Base-by-base conservation (phyloP, 176 grass and related monocot genomes). In the Paspalum notatum region DNA sequence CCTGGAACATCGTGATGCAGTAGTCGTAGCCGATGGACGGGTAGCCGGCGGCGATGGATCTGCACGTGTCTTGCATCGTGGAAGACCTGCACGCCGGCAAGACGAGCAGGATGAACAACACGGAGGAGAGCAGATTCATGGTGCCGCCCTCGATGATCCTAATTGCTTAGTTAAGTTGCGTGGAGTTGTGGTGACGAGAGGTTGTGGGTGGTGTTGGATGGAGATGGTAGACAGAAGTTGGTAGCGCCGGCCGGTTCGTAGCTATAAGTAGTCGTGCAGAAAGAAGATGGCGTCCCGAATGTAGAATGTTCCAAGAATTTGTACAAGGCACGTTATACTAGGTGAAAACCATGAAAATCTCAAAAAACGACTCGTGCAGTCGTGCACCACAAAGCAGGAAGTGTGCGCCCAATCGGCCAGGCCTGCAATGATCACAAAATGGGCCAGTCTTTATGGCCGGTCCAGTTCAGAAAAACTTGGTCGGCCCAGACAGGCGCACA, bases 1-100 rank as follows among this genome's bases (percentile, higher is more conserved):
- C 24, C 39, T 69, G 72, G 84, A 97, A 88, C 8, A 77, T 72
- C 26, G 17, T 83, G 18, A 93, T 21, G 78, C 94, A 97, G 73
- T 89, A 87, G 48, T 85, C 83, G 76, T 91, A 77, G 75, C 62
- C 75, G 80, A 87, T 56, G 9, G 62, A 69, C 0, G 86, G 83
- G 73, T 83, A 32, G 49, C 48, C 77, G 38, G 52, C 69, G 51
- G 77, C 80, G 81, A 93, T 76, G 62, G 80, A 16, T 49, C 79
- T 85, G 63, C 94, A 97, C 12, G 84, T 65, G 75, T 93, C 86
- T 16, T 91, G 66, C 40, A 91, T 12, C 3, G 77, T 56, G 3
- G 79, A 75, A 3, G 66, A 79, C 37, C 53, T 74, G 72, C 50
- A 13, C 71, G 71, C 45, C 7, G 45, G 12, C n/a, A 68, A 32